A percentile compares a stretch with the other conserved stretches of the same genome.
Evolutionary conservation across 164 flowering plant genomes (phyloP).

Genomic region (Vitis rotundifolia): DNA sequence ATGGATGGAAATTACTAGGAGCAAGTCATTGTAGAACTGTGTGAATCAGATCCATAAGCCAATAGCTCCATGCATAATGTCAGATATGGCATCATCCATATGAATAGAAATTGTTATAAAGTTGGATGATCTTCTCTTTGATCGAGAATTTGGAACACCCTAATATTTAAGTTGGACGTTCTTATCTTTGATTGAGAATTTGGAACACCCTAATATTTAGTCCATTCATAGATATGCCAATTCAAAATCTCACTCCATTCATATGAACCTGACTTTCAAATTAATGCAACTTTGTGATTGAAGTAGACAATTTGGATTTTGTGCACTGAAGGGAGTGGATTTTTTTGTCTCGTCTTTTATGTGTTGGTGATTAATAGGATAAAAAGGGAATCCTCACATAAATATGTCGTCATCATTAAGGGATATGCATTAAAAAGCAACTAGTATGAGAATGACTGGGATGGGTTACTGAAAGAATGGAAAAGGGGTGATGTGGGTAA

Average conservation of each 20-base stretch:
- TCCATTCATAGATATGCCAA: neutral
- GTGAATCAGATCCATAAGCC: no score
- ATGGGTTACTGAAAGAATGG: neutral
- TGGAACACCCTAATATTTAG: neutral
- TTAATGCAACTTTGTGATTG: neutral
- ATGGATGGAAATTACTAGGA: no score
- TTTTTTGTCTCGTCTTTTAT: no score
- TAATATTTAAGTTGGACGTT: neutral
- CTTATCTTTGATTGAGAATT: neutral
- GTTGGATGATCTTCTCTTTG: neutral
- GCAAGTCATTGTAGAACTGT: no score
- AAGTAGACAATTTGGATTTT: neutral
- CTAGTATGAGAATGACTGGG: neutral
- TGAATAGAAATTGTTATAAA: neutral
- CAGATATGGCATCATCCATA: neutral
- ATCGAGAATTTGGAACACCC: neutral
- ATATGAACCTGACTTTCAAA: neutral
- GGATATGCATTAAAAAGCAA: neutral
- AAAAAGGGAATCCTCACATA: neutral
- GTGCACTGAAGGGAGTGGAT: no score
- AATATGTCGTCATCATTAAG: neutral
- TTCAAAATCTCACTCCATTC: neutral
- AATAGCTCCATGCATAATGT: no score
- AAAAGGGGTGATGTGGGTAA: no score
- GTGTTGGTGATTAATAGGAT: no score